Percentiles rank a stretch among this genome's conserved stretches.
phyloP scores from a whole-genome alignment of 108 stramenopile species.

The Nannochloropsis salina region DNA sequence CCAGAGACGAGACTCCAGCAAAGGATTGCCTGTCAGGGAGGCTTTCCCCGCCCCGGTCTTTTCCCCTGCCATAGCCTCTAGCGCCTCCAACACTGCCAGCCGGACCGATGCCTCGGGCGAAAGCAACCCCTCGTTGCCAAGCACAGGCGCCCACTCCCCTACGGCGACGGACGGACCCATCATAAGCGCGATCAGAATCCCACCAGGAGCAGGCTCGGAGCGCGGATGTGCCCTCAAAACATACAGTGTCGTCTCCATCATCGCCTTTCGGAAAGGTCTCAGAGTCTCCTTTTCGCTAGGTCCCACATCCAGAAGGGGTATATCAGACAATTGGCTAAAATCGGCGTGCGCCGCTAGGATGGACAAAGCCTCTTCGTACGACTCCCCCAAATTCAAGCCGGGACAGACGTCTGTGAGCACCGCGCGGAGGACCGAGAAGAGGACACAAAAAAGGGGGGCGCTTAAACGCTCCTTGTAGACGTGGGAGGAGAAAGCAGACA shows the following conservation, averaged over 20 bases:
- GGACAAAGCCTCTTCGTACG: conserved; percentile 31
- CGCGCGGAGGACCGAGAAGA: conserved; percentile 37
- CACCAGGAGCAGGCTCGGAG: conserved; percentile 37
- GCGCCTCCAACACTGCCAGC: conserved; percentile 39
- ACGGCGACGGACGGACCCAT: conserved; percentile 29
- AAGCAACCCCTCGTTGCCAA: conserved; percentile 35
- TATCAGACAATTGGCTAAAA: background rate
- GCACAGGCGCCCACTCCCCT: conserved; percentile 37
- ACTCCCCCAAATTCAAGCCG: conserved; percentile 29
- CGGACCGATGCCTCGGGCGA: conserved; percentile 31
- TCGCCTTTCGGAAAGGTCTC: conserved; percentile 27
- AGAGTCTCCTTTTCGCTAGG: conserved; percentile 22
- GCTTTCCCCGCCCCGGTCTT: background rate
- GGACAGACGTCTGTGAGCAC: conserved; percentile 35
- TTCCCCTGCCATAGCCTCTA: background rate
- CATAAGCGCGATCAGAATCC: conserved; percentile 29
- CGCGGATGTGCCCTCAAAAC: conserved; percentile 38
- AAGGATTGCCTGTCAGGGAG: background rate
- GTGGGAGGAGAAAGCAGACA: conserved; percentile 21
- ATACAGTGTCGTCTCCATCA: conserved; percentile 36
- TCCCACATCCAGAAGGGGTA: conserved; percentile 1
- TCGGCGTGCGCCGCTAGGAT: conserved; percentile 31
- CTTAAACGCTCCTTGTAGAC: conserved; percentile 21
- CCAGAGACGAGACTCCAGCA: conserved; percentile 33
- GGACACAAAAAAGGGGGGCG: conserved; percentile 21